Conservation (phyloP, 176 grass and related monocot species). For the bread wheat (Triticum aestivum) region IWGSC_CS_RefSeq_v2.1 NC_057809.1:14017989-14018488, state of each 20-base stretch:
- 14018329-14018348: not conserved
- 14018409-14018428: not conserved
- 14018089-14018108: not conserved
- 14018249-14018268: not conserved
- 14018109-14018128: not conserved
- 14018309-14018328: not conserved
- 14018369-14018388: not conserved
- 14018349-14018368: not conserved
- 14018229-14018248: not conserved
- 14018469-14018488: not conserved
- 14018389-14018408: not conserved
- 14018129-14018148: not conserved
- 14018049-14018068: not conserved
- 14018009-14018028: not conserved
- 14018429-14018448: not conserved
- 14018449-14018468: not conserved
- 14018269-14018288: not conserved
- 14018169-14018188: not conserved
- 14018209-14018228: not conserved
- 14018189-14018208: not conserved
- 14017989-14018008: not conserved
- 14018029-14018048: not conserved
- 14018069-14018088: not conserved
- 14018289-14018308: accelerated
- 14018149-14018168: not conserved